Base-by-base conservation (phyloP, 768 basidiomycete genomes). In the Boletales sp. region DNA sequence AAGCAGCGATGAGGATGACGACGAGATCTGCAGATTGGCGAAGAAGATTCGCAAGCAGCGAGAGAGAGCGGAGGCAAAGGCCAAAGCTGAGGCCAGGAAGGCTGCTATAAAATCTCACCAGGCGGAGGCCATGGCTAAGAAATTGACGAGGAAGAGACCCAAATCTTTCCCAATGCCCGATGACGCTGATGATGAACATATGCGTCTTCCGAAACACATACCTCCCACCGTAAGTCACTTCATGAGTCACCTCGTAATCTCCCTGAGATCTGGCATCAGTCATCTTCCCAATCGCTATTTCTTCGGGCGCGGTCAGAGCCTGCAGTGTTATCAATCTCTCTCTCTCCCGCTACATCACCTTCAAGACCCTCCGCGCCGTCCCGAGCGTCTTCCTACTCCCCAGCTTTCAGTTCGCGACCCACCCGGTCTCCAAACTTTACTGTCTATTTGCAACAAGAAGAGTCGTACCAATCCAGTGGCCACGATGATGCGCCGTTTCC, bases 1-100 rank as follows among this genome's bases (percentile, higher is more conserved):
- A 13, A 70, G 68, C 38, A 73, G 71, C n/a, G 78, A 78, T 14
- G 73, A 74, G 11, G 75, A 75, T 11, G 69, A 68, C 21, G 64
- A 66, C 8, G 58, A 69, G 28, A 58, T 71, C 46, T 59, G 58
- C 8, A 64, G 54, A 11, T 54, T 72, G 7, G 64, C 65, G 10
- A 71, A 57, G 45, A 72, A 66, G 50, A 67, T 63, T 15, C 70
- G 64, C 35, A 70, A 57, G 45, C 57, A 64, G 42, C 53, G 63
- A 38, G 65, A 55, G 53, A 68, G 57, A 36, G 57, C 45, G 10
- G 57, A 62, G 21, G 51, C 56, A 10, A 50, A 41, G 8, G 56
- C 52, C 5, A 58, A 52, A 48, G 60, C 56, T 10, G 51, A 58
- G 30, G 56, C 56, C 11, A 54, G 50, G 47, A 57, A 40, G 33